Evolutionary conservation across 1,284 basidiomycete genomes (phyloP), one percentile per base, ranked within the genome.

Genomic region (Cystobasidium slooffiae): DNA sequence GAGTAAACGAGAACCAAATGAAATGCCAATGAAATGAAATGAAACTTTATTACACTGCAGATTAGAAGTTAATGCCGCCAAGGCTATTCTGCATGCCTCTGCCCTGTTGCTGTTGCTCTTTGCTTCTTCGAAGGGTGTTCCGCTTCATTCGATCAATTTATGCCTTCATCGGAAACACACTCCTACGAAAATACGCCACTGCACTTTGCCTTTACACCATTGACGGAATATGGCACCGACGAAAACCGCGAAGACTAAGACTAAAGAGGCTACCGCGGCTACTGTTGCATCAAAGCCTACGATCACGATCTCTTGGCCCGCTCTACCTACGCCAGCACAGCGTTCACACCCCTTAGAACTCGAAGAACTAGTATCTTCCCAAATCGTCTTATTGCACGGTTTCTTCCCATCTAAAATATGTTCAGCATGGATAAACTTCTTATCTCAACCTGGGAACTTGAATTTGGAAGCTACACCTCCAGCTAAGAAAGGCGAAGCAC

Each of bases 401-500:
- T 70, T 75, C 62, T 68, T 75, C 39, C 72, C 75, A 31, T 63
- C 75, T 9, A 75, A 75, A 56, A 58, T 46, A 20, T 72, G 75
- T 44, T n/a, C 39, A n/a, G 18, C 9, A 16, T 72, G 68, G 75
- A 31, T 63, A 10, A 43, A 61, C 1, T 75, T 61, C 75, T 47
- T 73, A 41, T 72, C 49, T 16, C 58, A 63, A 20, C 44, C 65
- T 8, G 56, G 37, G 14, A 49, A 52, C 18, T 47, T 76, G 9
- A 8, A 44, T 6, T 31, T 76, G 8, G 44, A 63, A 51, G 63
- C 70, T 10, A 58, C 63, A n/a, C 75, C 75, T 2, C 37, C 69
- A 6, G 75, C 75, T 24, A 91, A 90, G 82, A 85, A 85, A 72
- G 91, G 90, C 5, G 90, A 92, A 81, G 91, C 91, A 0, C 87